Conservation (phyloP, 2,329 filamentous ascomycete genomes). For the Diaporthe batatas region DNA sequence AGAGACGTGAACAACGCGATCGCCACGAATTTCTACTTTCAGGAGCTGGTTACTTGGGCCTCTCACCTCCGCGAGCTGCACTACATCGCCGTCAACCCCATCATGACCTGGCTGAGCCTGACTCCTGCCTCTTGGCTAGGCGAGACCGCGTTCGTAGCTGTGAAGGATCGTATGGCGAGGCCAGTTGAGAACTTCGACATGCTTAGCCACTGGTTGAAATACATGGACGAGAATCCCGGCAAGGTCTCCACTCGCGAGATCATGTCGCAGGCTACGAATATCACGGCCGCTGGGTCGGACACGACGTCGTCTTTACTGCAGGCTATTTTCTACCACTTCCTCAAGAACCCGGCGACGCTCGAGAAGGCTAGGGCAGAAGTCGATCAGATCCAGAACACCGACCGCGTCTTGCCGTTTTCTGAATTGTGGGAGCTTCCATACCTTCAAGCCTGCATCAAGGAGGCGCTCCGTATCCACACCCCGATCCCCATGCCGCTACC, state of each 20-base stretch:
- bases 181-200: constrained; percentile 8
- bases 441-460: constrained; percentile 27
- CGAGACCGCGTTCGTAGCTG: neutral
- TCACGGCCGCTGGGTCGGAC: constrained; percentile 14
- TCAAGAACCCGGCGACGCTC: constrained; percentile 5
- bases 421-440: constrained; percentile 11
- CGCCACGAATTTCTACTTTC: constrained; percentile 1
- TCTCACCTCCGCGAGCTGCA: constrained; percentile 20
- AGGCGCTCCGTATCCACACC: constrained; percentile 36
- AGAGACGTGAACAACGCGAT: constrained; percentile 21
- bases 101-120: constrained; percentile 27
- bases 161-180: constrained; percentile 5
- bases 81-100: constrained; percentile 18
- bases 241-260: constrained; percentile 3
- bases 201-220: constrained; percentile 5
- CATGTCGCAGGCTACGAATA: constrained; percentile 4
- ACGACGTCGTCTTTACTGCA: constrained; percentile 15
- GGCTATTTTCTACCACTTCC: constrained; percentile 22
- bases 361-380: constrained; percentile 8
- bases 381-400: neutral
- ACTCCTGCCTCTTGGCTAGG: constrained; percentile 10
- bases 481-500: constrained; percentile 32
- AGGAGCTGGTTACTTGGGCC: constrained; percentile 19
- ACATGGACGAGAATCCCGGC: constrained; percentile 5
- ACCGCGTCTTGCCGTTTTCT: constrained; percentile 13